Evolutionary conservation across 768 basidiomycete genomes (phyloP).

Genomic region (Tulasnella calospora): DNA sequence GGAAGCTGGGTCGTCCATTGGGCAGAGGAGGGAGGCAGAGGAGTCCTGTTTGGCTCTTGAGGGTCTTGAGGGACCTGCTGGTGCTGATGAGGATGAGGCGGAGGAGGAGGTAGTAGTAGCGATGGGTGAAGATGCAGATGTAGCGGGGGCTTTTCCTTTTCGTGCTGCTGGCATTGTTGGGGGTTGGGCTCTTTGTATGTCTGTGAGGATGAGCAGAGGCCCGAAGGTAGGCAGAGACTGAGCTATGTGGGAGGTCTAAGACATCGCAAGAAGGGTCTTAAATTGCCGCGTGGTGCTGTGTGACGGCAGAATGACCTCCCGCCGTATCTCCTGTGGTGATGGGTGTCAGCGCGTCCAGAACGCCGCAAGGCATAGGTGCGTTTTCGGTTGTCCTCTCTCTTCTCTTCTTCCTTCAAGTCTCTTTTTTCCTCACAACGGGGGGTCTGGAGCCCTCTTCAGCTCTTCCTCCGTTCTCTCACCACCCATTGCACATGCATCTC

Average conservation of each 20-base stretch:
- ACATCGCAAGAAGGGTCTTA: no score
- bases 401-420: slow-evolving; percentile 1
- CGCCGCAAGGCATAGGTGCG: slow-evolving; percentile 26
- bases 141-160: slow-evolving; percentile 18
- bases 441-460: not conserved
- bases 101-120: slow-evolving; percentile 1
- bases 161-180: slow-evolving; percentile 9
- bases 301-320: no score
- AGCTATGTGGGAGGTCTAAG: no score
- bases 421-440: slow-evolving; percentile 6
- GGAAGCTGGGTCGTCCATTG: slow-evolving; percentile 6
- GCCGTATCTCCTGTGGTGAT: slow-evolving; percentile 26
- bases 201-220: no score
- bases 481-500: not conserved
- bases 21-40: slow-evolving; percentile 13
- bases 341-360: slow-evolving; percentile 25
- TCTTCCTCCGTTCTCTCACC: not conserved
- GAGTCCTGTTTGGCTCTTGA: not conserved
- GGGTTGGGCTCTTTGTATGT: not conserved
- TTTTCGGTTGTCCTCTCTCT: slow-evolving; percentile 1
- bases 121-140: slow-evolving; percentile 18
- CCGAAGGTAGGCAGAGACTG: no score
- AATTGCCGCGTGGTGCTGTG: no score
- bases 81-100: not conserved
- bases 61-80: not conserved